These are phyloP conservation scores for Yamadazyma philogaea DNA, from an alignment of 805 yeast species.

Conservation along the genomic window DNA sequence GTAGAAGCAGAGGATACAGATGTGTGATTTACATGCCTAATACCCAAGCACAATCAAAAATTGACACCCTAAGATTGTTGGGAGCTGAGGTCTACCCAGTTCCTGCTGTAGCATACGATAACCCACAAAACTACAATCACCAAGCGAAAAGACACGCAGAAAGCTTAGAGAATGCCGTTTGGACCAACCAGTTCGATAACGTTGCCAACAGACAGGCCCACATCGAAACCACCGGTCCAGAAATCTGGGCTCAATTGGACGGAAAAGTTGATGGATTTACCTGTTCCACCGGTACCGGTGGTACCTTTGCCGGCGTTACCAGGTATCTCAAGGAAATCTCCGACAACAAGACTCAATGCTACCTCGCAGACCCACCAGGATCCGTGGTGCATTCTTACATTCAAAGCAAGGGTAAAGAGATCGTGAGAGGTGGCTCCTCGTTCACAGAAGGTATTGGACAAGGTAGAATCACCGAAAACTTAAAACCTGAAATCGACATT, in stretches of 20 bases:
- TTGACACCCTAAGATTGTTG: constrained; percentile 65
- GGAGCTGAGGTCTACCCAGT: constrained; percentile 90
- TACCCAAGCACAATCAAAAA: constrained; percentile 78
- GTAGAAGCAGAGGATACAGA: constrained; percentile 79
- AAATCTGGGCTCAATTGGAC: constrained; percentile 79
- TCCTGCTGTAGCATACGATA: constrained; percentile 78
- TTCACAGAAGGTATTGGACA: constrained; percentile 97
- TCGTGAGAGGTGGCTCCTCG: constrained; percentile 75
- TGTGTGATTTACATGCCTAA: constrained; percentile 90
- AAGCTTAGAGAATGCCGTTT: constrained; percentile 68
- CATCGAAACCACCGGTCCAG: constrained; percentile 88
- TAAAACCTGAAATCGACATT: constrained; percentile 65
- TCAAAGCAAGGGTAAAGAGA: constrained; percentile 61
- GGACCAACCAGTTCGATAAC: constrained; percentile 93
- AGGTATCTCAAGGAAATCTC: constrained; percentile 71
- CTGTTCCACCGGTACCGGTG: constrained; percentile 91
- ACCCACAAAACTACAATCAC: constrained; percentile 84
- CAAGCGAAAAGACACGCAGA: constrained; percentile 86
- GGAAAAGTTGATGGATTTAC: constrained; percentile 83
- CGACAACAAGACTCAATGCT: constrained; percentile 52
- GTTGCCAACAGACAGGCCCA: constrained; percentile 86
- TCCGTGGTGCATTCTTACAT: constrained; percentile 79
- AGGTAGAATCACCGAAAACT: constrained; percentile 84
- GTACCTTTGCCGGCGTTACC: constrained; percentile 84
- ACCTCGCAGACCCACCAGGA: constrained; percentile 93